Evolutionary conservation across 345 rosid species (phyloP).

Genomic region (Cardamine occulta): DNA sequence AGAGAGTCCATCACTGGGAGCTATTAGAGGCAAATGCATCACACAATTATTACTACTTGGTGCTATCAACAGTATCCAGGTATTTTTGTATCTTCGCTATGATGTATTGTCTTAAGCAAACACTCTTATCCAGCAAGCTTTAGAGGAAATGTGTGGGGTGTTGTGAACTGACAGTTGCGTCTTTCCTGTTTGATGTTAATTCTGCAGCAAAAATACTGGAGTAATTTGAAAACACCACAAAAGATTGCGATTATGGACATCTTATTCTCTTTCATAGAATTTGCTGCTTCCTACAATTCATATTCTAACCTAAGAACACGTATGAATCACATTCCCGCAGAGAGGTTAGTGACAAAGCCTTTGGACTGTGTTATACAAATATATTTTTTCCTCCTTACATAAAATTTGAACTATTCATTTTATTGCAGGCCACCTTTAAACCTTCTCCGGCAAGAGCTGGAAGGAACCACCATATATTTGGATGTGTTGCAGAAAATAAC

Average conservation of each 20-base stretch:
- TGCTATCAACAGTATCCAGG: conserved; percentile 89
- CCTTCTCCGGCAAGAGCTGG: conserved; percentile 93
- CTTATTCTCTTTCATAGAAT: conserved; percentile 79
- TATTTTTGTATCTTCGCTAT: conserved; percentile 29
- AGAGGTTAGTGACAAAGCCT: conserved; percentile 57
- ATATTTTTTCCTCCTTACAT: conserved; percentile 22
- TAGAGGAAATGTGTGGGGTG: conserved; percentile 7
- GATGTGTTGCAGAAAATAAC: conserved; percentile 90
- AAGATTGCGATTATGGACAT: conserved; percentile 89
- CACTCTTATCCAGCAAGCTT: conserved; percentile 1
- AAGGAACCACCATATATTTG: conserved; percentile 81
- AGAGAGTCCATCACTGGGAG: conserved; percentile 72
- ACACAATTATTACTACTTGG: conserved; percentile 84
- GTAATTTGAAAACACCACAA: conserved; percentile 71
- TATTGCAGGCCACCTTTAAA: conserved; percentile 84
- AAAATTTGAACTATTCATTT: conserved; percentile 17
- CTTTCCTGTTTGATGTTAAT: conserved; percentile 29
- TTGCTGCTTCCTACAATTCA: conserved; percentile 91
- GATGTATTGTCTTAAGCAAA: conserved; percentile 11
- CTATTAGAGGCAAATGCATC: conserved; percentile 88
- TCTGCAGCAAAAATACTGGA: conserved; percentile 91
- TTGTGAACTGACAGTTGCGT: conserved; percentile 25
- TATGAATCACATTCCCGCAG: conserved; percentile 78
- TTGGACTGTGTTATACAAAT: conserved; percentile 1
- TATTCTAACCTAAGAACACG: conserved; percentile 78